These are phyloP conservation scores for Fusarium kyushuense DNA, from an alignment of 2,329 filamentous ascomycete species.

Conservation along the genomic window DNA sequence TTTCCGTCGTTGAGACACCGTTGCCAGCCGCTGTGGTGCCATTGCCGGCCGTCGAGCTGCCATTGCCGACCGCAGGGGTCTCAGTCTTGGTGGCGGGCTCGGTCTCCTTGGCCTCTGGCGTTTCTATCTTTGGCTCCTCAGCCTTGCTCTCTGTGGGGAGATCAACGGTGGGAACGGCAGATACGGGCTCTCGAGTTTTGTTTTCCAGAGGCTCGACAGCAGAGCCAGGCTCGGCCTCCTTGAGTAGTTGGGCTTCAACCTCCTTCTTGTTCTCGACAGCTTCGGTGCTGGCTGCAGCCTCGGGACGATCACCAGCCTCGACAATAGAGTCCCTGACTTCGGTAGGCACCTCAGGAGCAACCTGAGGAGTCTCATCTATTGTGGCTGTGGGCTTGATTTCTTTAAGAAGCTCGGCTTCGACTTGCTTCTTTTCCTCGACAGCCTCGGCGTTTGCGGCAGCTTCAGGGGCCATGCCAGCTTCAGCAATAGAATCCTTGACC, in stretches of 20 bases:
- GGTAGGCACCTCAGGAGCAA: conserved; percentile 64
- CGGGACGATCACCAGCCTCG: conserved; percentile 71
- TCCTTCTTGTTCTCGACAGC: conserved; percentile 81
- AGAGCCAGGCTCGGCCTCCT: conserved; percentile 63
- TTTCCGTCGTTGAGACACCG: conserved; percentile 42
- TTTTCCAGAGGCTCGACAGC: conserved; percentile 9
- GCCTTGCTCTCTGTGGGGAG: conserved; percentile 27
- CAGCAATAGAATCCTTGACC: conserved; percentile 78
- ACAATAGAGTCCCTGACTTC: conserved; percentile 69
- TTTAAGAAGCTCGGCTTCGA: conserved; percentile 78
- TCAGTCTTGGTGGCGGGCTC: conserved; percentile 29
- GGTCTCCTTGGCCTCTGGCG: conserved; percentile 3
- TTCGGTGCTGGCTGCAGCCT: conserved; percentile 75
- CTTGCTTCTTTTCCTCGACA: conserved; percentile 76
- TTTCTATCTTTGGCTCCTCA: conserved; percentile 21
- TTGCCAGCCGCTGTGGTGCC: conserved; percentile 33
- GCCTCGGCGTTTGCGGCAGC: conserved; percentile 74
- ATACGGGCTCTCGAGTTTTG: conserved; percentile 16
- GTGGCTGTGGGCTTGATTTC: conserved; percentile 65
- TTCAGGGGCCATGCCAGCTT: conserved; percentile 72
- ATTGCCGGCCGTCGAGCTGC: conserved; percentile 35
- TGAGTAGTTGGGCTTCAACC: conserved; percentile 79
- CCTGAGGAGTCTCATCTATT: conserved; percentile 54
- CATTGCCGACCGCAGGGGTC: conserved; percentile 38
- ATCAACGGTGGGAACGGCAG: conserved; percentile 11